Base-by-base conservation (phyloP, 2,329 filamentous ascomycete genomes). In the Arthrobotrys entomopaga region DNA sequence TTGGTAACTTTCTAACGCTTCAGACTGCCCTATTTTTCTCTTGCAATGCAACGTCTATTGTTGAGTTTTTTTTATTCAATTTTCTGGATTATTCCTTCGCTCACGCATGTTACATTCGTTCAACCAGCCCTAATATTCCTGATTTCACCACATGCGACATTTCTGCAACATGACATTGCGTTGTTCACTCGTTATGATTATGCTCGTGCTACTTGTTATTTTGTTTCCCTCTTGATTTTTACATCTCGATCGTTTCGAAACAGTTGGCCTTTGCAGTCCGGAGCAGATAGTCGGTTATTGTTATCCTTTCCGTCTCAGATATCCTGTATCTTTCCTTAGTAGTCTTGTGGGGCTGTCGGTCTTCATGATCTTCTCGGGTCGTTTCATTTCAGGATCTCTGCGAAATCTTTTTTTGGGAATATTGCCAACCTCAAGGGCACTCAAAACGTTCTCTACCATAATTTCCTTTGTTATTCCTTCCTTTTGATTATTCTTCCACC, bases 81-180 rank as follows among this genome's bases (percentile, higher is more conserved):
- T 72, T 59, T 42, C 38, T 20, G 46, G 11, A 11, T 65, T 60
- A 16, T 60, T 46, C 52, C n/a, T 49, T 60, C 40, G 38, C 34
- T 56, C 56, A 65, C 60, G 57, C 58, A 63, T 70, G 58, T 64
- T 70, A 70, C 65, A 70, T 58, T 70, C 67, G 67, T 57, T 72
- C 42, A 46, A 53, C 56, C 42, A 19, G 40, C 42, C 63, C 46
- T 52, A 64, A 56, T 72, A 72, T 46, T 46, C 42, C 54, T 65
- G 26, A 34, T 34, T 16, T 43, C 34, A 52, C 48, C 49, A n/a
- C n/a, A 42, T 22, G 7, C 52, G 53, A 59, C 29, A 52, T 46
- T 59, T 65, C 20, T 72, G 38, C 60, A 72, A 72, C 67, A 59
- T 42, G 20, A 38, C 52, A 40, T 57, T 53, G 50, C 58, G 58